Percentiles rank a stretch among this genome's conserved stretches.
These are phyloP conservation scores for Penicillium psychrosexuale DNA, from an alignment of 2,329 filamentous ascomycete species.

Conservation along the genomic window DNA sequence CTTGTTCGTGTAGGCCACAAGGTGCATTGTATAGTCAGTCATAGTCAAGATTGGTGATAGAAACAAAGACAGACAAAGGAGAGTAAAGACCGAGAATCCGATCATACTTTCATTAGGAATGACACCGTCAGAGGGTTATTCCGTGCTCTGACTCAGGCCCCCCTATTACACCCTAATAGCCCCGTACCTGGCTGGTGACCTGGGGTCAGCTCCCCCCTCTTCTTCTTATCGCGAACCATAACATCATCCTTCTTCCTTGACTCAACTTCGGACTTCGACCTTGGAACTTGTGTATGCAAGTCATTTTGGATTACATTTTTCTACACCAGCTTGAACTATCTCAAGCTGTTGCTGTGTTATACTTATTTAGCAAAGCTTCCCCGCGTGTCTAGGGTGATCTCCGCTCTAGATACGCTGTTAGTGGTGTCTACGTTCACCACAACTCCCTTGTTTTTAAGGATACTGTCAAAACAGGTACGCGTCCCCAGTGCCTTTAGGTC, in stretches of 20 bases:
- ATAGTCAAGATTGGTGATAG: slow-evolving; percentile 4
- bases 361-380: slow-evolving; percentile 29
- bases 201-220: slow-evolving; percentile 11
- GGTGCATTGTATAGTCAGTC: slow-evolving; percentile 3
- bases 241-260: slow-evolving; percentile 11
- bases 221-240: slow-evolving; percentile 18
- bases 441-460: not conserved
- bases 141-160: slow-evolving; percentile 23
- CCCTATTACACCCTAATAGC: slow-evolving; percentile 9
- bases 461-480: slow-evolving; percentile 9
- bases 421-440: slow-evolving; percentile 1
- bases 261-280: slow-evolving; percentile 2
- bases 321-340: slow-evolving; percentile 7
- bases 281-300: slow-evolving; percentile 4
- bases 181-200: slow-evolving; percentile 14
- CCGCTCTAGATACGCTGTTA: slow-evolving; percentile 26
- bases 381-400: slow-evolving; percentile 27
- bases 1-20: slow-evolving; percentile 1
- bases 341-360: slow-evolving; percentile 25
- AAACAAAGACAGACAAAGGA: not conserved
- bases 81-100: not conserved
- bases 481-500: not conserved
- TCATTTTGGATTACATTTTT: slow-evolving; percentile 2
- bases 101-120: slow-evolving; percentile 1
- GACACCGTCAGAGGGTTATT: slow-evolving; percentile 3